Base-by-base conservation (phyloP, 768 basidiomycete species). In the Phaeotremella skinneri region DNA sequence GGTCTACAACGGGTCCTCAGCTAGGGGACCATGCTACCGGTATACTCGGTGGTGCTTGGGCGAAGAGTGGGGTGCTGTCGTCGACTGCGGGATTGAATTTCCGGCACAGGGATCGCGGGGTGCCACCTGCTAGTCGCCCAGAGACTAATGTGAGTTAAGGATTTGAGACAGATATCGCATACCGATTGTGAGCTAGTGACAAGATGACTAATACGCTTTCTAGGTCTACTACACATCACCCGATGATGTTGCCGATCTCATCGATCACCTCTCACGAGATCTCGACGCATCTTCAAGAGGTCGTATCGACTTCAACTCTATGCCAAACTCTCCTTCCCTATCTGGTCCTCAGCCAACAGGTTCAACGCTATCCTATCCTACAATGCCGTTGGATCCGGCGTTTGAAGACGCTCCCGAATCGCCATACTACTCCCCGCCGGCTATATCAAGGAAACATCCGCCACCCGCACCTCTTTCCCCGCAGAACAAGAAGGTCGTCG, bases 241-340 rank as follows among this genome's bases (percentile, higher is more conserved):
- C 17, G 56, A 48, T 6, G 67, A 74, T 49, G 66, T 74, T 11
- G 72, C 65, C 9, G 72, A 74, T 41, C 58, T 74, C n/a, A 74
- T 74, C 43, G 68, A 70, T 45, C 67, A 70, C 23, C 47, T 74
- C 2, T 69, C 72, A 1, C 30, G 54, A 21, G 61, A 67, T 32
- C 59, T 62, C 4, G 60, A 64, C 27, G 62, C 55, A 21, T 66
- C 55, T 13, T 39, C 56, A 17, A 52, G 61, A 37, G 72, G 69
- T 13, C 63, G 72, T 6, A 71, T 74, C 26, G 69, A 71, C 29
- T 59, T 74, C 47, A 31, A 27, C 16, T 13, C 43, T 32, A 50
- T 66, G 23, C 52, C 56, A 3, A 32, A 29, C 11, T 31, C 39
- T n/a, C 17, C 49, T 9, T 31, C 57, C 2, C 21, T 26, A 5